A percentile compares a stretch with the other conserved stretches of the same genome.
phyloP scores from a whole-genome alignment of 2,329 filamentous ascomycete species.

The Chrysoporthe puriensis region DNA sequence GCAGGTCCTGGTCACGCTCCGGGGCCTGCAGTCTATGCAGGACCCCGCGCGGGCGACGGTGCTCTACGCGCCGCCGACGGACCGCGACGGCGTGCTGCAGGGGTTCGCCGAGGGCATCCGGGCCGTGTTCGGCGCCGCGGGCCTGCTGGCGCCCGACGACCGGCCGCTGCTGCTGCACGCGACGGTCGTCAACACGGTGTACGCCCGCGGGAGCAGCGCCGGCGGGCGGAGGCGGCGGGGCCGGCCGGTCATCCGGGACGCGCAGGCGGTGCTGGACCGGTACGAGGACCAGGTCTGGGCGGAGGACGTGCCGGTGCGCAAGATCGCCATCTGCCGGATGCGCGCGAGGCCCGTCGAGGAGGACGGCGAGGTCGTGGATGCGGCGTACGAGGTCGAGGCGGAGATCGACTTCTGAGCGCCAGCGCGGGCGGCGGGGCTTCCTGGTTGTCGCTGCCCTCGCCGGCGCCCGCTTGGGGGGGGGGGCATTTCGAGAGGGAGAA shows the following conservation, averaged over 20 bases:
- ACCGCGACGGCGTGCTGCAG: slow-evolving; percentile 54
- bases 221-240: slow-evolving; percentile 34
- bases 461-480: neutral
- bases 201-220: slow-evolving; percentile 51
- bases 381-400: slow-evolving; percentile 57
- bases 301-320: slow-evolving; percentile 66
- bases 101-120: slow-evolving; percentile 62
- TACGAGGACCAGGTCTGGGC: slow-evolving; percentile 75
- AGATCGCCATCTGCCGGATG: slow-evolving; percentile 83
- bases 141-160: slow-evolving; percentile 60
- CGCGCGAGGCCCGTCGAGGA: slow-evolving; percentile 70
- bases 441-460: no score
- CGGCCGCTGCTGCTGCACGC: slow-evolving; percentile 77
- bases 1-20: slow-evolving; percentile 50
- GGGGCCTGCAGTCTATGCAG: slow-evolving; percentile 66
- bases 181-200: slow-evolving; percentile 85
- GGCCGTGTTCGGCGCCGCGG: slow-evolving; percentile 56
- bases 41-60: slow-evolving; percentile 57
- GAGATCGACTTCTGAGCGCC: slow-evolving; percentile 46
- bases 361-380: slow-evolving; percentile 52
- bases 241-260: slow-evolving; percentile 56
- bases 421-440: neutral
- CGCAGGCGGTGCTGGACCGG: slow-evolving; percentile 55
- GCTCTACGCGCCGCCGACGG: slow-evolving; percentile 66
- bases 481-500: neutral